Conservation (phyloP, 768 basidiomycete species). For the Paxillus rubicundulus region DNA sequence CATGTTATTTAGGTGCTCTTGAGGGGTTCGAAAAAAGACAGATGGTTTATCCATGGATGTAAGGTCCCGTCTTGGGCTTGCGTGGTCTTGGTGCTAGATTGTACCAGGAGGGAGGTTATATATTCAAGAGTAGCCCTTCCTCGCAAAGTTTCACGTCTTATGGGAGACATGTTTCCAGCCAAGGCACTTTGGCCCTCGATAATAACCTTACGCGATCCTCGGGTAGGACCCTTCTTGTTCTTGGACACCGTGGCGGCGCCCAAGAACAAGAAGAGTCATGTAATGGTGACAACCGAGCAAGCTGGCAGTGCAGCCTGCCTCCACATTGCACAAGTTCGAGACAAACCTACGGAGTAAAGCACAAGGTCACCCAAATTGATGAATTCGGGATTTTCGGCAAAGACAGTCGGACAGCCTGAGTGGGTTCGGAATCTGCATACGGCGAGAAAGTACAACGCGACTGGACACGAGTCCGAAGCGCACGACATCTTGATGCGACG, state of each 20-base stretch:
- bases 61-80: too few relatives aligned
- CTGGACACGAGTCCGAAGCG: too few relatives aligned
- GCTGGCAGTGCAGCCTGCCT: too few relatives aligned
- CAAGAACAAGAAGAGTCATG: not conserved
- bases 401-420: not conserved
- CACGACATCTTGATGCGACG: not conserved
- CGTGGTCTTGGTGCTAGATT: too few relatives aligned
- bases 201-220: not conserved
- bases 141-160: too few relatives aligned
- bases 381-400: not conserved
- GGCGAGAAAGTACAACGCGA: not conserved
- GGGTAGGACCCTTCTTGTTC: too few relatives aligned
- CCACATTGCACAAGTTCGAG: not conserved
- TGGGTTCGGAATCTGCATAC: not conserved
- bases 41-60: too few relatives aligned
- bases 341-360: not conserved
- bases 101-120: too few relatives aligned
- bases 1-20: constrained; percentile 23
- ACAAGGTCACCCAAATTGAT: not conserved
- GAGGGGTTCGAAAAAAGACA: constrained; percentile 13
- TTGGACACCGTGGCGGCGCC: too few relatives aligned
- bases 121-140: too few relatives aligned
- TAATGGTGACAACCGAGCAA: not conserved
- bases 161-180: too few relatives aligned
- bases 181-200: too few relatives aligned